These are phyloP conservation scores for Westerdykella sp. DNA, from an alignment of 2,329 filamentous ascomycete genomes.

Conservation along the genomic window DNA sequence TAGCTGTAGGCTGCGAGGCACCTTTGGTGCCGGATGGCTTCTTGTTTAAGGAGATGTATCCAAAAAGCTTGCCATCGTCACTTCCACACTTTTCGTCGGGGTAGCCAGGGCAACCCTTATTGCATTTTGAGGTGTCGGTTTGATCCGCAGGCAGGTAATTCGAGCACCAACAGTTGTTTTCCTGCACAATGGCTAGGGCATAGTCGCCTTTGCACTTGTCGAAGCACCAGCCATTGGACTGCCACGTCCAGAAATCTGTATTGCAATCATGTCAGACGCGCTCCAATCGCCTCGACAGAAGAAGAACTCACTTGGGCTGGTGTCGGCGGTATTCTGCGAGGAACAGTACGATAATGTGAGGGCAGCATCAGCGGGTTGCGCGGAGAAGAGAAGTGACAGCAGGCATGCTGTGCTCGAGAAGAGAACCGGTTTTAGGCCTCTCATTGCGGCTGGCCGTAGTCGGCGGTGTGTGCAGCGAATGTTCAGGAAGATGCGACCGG, in stretches of 20 bases:
- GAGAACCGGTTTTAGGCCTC: background rate
- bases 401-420: background rate
- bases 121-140: slow-evolving; percentile 46
- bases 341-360: slow-evolving; percentile 40
- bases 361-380: slow-evolving; percentile 2
- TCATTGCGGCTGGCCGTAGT: too few relatives aligned
- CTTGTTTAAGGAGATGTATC: slow-evolving; percentile 53
- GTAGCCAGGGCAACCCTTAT: slow-evolving; percentile 61
- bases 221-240: slow-evolving; percentile 65
- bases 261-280: too few relatives aligned
- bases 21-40: slow-evolving; percentile 54
- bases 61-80: slow-evolving; percentile 47
- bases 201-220: slow-evolving; percentile 52
- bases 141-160: slow-evolving; percentile 54
- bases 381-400: background rate
- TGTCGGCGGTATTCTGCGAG: slow-evolving; percentile 37
- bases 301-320: slow-evolving; percentile 28
- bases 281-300: background rate
- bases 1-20: slow-evolving; percentile 23
- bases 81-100: slow-evolving; percentile 61
- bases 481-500: too few relatives aligned
- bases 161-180: slow-evolving; percentile 66
- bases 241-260: slow-evolving; percentile 34
- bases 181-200: slow-evolving; percentile 64
- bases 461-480: too few relatives aligned